Base-by-base conservation (phyloP, 768 basidiomycete species). In the Amanita inopinata region DNA sequence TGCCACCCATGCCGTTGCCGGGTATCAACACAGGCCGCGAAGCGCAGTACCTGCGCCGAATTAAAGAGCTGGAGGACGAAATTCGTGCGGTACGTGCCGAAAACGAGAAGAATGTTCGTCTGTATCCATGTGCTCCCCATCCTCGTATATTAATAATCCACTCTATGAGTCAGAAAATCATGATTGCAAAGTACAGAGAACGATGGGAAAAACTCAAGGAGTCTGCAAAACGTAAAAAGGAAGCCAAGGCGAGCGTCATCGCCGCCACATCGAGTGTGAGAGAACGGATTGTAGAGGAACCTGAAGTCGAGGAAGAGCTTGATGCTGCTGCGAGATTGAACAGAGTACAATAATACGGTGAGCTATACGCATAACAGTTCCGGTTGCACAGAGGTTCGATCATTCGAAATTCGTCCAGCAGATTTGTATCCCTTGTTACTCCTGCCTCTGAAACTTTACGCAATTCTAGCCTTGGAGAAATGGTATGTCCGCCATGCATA, bases 131-230 rank as follows among this genome's bases (percentile, higher is more conserved):
- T 27, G 14, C 40, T 22, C 18, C 23, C 43, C n/a, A 9, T 45
- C 23, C 25, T 45, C 30, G 17, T n/a, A 12, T 30, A 17, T 32
- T 28, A 33, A 43, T 49, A 54, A 40, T 52, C 43, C 27, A 33
- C 35, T 38, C 39, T 44, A 41, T 47, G 12, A 53, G 37, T 46
- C 61, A 90, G 88, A 85, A 82, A 78, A 67, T 76, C 8, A 83
- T 87, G 74, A 87, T 89, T 49, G 67, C 70, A 15, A 82, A 83
- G 52, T 90, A 85, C 61, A 76, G 83, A 19, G 88, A 90, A 61
- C 72, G 85, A 30, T 91, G 88, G 88, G 84, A 86, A 56, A 89
- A 87, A 58, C 65, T 91, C 44, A 91, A 91, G 57, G 89, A 91
- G 54, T 83, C 83, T 19, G 83, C 86, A 5, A 87, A 80, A 60